Conservation (phyloP, 495 filamentous ascomycete genomes). For the Achaetomiella virescens region DNA sequence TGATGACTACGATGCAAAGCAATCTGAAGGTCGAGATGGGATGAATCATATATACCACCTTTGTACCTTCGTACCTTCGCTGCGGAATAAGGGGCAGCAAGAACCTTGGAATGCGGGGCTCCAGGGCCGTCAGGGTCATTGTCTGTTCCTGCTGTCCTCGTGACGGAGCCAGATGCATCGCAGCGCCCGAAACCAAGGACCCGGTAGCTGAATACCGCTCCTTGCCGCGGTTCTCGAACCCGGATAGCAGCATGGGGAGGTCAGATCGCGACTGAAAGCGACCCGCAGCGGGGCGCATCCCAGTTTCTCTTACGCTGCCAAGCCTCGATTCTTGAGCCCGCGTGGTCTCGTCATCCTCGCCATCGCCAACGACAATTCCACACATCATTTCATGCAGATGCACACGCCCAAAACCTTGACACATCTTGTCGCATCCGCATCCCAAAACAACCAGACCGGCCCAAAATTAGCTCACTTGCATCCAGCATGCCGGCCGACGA, state of each 20-base stretch:
- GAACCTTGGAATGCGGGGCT: constrained; percentile 3
- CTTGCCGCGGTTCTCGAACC: neutral
- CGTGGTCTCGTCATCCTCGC: too few species aligned
- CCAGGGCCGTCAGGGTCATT: neutral
- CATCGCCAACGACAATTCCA: too few species aligned
- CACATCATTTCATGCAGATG: neutral
- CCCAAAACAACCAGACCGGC: neutral
- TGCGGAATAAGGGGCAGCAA: too few species aligned
- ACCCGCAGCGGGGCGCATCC: neutral
- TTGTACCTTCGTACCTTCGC: too few species aligned
- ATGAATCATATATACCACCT: too few species aligned
- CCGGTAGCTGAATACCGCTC: constrained; percentile 2
- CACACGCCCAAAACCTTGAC: too few species aligned
- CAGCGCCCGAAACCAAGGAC: neutral
- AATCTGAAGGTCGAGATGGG: too few species aligned
- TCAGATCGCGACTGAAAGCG: neutral
- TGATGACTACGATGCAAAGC: too few species aligned
- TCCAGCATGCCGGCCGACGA: constrained; percentile 17
- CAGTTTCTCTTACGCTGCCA: too few species aligned
- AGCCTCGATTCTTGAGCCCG: too few species aligned
- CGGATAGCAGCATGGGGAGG: neutral
- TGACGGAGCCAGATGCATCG: neutral
- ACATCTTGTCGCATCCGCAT: neutral
- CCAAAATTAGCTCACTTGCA: neutral
- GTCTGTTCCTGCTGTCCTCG: neutral